Base-by-base conservation (phyloP, 179 eudicot species). In the Nepenthes alata region DNA sequence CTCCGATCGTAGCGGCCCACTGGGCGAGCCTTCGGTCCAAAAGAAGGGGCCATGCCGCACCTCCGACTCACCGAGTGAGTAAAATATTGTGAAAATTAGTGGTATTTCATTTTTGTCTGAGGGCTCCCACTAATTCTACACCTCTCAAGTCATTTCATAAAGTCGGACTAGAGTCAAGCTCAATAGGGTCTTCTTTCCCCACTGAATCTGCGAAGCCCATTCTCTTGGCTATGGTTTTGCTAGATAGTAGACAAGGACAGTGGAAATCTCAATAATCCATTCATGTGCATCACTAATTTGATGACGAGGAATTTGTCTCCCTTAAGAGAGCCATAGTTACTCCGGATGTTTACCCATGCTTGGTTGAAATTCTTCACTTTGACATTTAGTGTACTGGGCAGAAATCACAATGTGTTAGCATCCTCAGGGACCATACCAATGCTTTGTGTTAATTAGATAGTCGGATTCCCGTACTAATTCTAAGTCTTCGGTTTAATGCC, bases 271-370 rank as follows among this genome's bases (percentile, higher is more conserved):
- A 50, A 53, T 63, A 63, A 63, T 63, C 59, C 51, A 63, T 63
- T 63, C 66, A 63, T 63, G 66, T 50, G 59, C 66, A 58, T 53
- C 58, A 63, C 66, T 63, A 63, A 16, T 16, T 16, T 0, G 66
- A 63, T 63, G 66, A 61, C 81, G 85, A 85, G 85, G 85, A 85
- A 86, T 86, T 84, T 86, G 85, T 83, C 87, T 81, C 84, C 88
- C 88, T 87, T 84, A 84, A 84, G 84, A 87, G 86, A 87, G 84
- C 82, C 84, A 87, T 82, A 82, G 84, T 87, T 87, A 84, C 86
- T 82, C 81, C 84, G 78, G 78, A 77, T 77, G 79, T 84, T 87
- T 87, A 87, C 87, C 84, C 81, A 83, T 73, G 81, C 79, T 85
- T 85, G 88, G 88, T 80, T 85, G 91, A 80, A 83, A 83, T 85